Conservation (phyloP, 2,329 filamentous ascomycete genomes). For the Aureobasidium musti region DNA sequence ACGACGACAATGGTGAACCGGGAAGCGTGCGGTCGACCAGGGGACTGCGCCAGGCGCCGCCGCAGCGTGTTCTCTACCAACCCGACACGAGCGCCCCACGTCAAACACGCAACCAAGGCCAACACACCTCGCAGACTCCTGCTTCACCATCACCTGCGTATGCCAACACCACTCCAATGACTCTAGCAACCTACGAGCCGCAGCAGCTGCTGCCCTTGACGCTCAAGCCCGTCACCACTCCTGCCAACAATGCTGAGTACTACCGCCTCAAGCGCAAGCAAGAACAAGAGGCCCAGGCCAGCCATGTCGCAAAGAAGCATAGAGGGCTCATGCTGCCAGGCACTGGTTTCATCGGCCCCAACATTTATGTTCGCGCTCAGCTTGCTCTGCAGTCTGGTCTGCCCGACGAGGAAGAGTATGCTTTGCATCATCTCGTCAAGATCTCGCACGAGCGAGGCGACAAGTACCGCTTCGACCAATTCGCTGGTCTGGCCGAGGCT, state of each 20-base stretch:
- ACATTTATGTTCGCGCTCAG: slow-evolving; percentile 88
- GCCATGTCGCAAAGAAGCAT: slow-evolving; percentile 49
- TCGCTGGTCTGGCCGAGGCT: slow-evolving; percentile 82
- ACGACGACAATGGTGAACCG: slow-evolving; percentile 54
- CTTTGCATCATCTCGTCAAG: slow-evolving; percentile 88
- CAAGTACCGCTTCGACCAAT: slow-evolving; percentile 93
- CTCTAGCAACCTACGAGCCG: slow-evolving; percentile 71
- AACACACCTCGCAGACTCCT: slow-evolving; percentile 47
- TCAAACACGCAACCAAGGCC: slow-evolving; percentile 53
- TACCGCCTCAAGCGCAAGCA: slow-evolving; percentile 63
- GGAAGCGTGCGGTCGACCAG: slow-evolving; percentile 43
- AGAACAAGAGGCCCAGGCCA: slow-evolving; percentile 42
- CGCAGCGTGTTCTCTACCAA: slow-evolving; percentile 81
- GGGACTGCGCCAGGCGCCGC: slow-evolving; percentile 73
- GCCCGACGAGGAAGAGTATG: slow-evolving; percentile 83
- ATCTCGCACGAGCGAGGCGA: slow-evolving; percentile 94
- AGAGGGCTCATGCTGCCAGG: slow-evolving; percentile 63
- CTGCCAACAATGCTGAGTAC: slow-evolving; percentile 69
- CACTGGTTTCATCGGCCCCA: slow-evolving; percentile 68
- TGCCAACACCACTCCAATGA: slow-evolving; percentile 47
- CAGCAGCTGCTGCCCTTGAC: slow-evolving; percentile 62
- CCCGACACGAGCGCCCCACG: slow-evolving; percentile 70
- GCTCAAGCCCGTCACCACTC: slow-evolving; percentile 72
- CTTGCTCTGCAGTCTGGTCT: slow-evolving; percentile 80
- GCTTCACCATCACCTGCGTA: slow-evolving; percentile 50